Conservation (phyloP, 2,329 filamentous ascomycete species). For the Polychaeton citri region DNA sequence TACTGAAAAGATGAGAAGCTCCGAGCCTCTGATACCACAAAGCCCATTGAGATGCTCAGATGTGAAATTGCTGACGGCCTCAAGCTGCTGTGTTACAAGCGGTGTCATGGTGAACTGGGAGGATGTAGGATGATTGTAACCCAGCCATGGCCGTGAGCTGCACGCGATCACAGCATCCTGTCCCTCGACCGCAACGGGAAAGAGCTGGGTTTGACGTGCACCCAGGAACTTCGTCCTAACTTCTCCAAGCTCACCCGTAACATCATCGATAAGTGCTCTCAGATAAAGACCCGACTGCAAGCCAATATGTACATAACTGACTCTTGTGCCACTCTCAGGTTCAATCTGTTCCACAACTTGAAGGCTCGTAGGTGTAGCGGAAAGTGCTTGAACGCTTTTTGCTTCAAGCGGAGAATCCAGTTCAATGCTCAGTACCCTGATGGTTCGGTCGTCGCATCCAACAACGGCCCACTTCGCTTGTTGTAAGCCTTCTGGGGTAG, state of each 20-base stretch:
- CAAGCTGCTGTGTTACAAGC: constrained; percentile 57
- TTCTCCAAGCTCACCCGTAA: constrained; percentile 89
- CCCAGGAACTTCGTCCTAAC: constrained; percentile 91
- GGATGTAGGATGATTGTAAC: constrained; percentile 78
- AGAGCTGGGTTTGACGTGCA: constrained; percentile 77
- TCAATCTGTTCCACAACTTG: constrained; percentile 94
- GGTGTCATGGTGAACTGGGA: constrained; percentile 87
- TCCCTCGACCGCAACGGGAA: constrained; percentile 76
- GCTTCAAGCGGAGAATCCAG: constrained; percentile 74
- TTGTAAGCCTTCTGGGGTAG: constrained; percentile 78
- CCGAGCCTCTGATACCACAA: constrained; percentile 19
- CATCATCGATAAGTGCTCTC: constrained; percentile 83
- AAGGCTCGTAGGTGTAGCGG: constrained; percentile 75
- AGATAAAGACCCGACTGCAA: constrained; percentile 93
- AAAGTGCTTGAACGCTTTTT: constrained; percentile 87
- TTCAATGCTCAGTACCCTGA: constrained; percentile 50
- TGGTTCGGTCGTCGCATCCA: constrained; percentile 91
- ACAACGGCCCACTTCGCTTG: constrained; percentile 90
- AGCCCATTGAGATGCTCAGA: constrained; percentile 53
- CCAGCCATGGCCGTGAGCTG: constrained; percentile 90
- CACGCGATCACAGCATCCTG: constrained; percentile 74
- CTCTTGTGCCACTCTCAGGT: constrained; percentile 75
- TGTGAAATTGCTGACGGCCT: constrained; percentile 94
- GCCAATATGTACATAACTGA: constrained; percentile 89
- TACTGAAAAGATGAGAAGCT: constrained; percentile 61